These are phyloP conservation scores for Isabelozyma gotoi DNA, from an alignment of 805 yeast genomes.

Conservation along the genomic window DNA sequence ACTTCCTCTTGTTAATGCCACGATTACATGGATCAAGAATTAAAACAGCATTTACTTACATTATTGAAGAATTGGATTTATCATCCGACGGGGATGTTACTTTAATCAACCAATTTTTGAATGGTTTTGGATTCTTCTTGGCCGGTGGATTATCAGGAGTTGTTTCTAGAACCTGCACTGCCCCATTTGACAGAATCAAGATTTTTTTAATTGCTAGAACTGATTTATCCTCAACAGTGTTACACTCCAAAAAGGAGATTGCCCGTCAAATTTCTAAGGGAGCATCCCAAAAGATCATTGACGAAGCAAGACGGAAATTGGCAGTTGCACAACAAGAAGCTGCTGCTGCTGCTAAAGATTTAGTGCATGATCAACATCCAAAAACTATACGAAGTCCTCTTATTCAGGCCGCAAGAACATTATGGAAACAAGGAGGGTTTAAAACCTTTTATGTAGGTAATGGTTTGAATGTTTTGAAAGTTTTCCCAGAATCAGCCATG, in stretches of 20 bases:
- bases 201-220: slow-evolving; percentile 92
- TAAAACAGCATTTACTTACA: slow-evolving; percentile 77
- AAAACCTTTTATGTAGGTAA: slow-evolving; percentile 91
- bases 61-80: slow-evolving; percentile 75
- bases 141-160: slow-evolving; percentile 98
- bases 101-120: slow-evolving; percentile 69
- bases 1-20: slow-evolving; percentile 81
- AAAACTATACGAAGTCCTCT: slow-evolving; percentile 67
- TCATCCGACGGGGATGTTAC: slow-evolving; percentile 93
- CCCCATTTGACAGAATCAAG: slow-evolving; percentile 93
- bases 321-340: slow-evolving; percentile 25
- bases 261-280: slow-evolving; percentile 35
- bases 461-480: slow-evolving; percentile 89
- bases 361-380: slow-evolving; percentile 27
- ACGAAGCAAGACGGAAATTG: slow-evolving; percentile 30
- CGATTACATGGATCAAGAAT: slow-evolving; percentile 72
- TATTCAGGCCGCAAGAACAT: slow-evolving; percentile 72
- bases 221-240: slow-evolving; percentile 67
- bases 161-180: slow-evolving; percentile 92
- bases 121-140: slow-evolving; percentile 86
- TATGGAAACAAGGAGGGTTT: slow-evolving; percentile 88
- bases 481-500: slow-evolving; percentile 96
- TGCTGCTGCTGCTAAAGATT: slow-evolving; percentile 26
- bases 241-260: slow-evolving; percentile 53
- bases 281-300: slow-evolving; percentile 32